Conservation (phyloP, 2,329 filamentous ascomycete species). For the Setomelanomma holmii region DNA sequence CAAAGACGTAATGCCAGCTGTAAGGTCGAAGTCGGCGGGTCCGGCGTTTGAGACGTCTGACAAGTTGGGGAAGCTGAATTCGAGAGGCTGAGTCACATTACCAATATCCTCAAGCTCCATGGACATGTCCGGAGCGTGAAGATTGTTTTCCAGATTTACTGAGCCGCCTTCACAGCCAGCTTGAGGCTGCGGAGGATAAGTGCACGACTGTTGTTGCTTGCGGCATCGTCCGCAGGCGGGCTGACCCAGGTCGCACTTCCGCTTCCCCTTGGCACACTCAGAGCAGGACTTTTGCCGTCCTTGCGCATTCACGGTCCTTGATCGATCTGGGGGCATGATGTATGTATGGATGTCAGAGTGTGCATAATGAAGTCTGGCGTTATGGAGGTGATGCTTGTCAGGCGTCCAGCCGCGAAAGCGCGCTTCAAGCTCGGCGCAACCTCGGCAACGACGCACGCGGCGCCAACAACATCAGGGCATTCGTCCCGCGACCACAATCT, state of each 20-base stretch:
- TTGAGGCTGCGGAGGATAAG: slow-evolving; percentile 47
- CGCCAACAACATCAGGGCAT: neutral
- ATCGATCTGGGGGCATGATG: slow-evolving; percentile 51
- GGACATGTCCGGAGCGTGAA: slow-evolving; percentile 13
- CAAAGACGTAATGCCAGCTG: slow-evolving; percentile 56
- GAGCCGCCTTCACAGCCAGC: slow-evolving; percentile 1
- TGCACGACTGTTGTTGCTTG: slow-evolving; percentile 57
- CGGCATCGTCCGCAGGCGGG: slow-evolving; percentile 63
- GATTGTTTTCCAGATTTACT: slow-evolving; percentile 14
- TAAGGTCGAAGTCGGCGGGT: slow-evolving; percentile 28
- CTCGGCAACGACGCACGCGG: neutral
- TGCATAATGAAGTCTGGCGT: neutral
- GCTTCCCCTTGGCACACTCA: slow-evolving; percentile 64
- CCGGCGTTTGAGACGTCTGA: slow-evolving; percentile 6
- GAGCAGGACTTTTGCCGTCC: slow-evolving; percentile 62
- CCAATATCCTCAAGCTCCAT: slow-evolving; percentile 29
- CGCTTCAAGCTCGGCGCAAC: neutral
- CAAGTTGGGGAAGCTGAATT: slow-evolving; percentile 12
- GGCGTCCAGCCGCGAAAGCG: too few relatives aligned
- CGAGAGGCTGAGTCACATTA: slow-evolving; percentile 1
- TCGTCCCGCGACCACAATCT: too few relatives aligned
- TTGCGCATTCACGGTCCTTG: slow-evolving; percentile 27
- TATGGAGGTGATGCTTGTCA: neutral
- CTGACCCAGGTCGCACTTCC: slow-evolving; percentile 61
- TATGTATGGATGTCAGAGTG: neutral